These are phyloP conservation scores for Stenogyne calaminthoides DNA, from an alignment of 305 asterid species.

Conservation along the genomic window DNA sequence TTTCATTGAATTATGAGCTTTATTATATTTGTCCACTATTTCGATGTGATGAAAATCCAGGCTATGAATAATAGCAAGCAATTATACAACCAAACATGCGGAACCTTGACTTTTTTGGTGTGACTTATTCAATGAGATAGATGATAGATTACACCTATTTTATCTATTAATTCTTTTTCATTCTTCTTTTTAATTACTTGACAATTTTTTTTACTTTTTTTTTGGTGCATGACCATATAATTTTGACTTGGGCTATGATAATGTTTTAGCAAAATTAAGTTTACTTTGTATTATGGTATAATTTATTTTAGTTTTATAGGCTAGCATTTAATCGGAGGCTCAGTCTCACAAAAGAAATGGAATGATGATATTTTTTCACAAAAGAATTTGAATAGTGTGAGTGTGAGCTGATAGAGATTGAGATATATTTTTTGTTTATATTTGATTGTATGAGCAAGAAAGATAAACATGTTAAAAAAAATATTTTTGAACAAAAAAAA, in stretches of 20 bases:
- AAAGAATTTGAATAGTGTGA: too few relatives aligned
- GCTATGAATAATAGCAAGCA: constrained; percentile 29
- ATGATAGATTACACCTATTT: too few relatives aligned
- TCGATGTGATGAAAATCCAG: constrained; percentile 14
- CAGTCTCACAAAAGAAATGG: too few relatives aligned
- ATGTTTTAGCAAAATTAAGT: neutral
- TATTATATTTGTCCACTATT: constrained; percentile 30
- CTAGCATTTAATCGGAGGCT: too few relatives aligned
- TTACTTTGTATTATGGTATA: neutral
- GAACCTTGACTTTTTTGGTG: constrained; percentile 17
- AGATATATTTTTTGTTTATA: too few relatives aligned
- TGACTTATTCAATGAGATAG: neutral
- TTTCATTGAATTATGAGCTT: constrained; percentile 25
- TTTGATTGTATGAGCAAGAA: too few relatives aligned
- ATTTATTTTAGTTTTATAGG: too few relatives aligned
- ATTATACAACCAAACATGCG: neutral
- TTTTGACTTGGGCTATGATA: constrained; percentile 1
- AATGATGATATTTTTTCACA: too few relatives aligned
- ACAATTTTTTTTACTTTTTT: neutral
- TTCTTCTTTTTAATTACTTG: neutral
- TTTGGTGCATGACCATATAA: too few relatives aligned
- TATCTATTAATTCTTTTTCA: neutral
- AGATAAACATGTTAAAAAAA: too few relatives aligned
- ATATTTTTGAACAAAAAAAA: too few relatives aligned
- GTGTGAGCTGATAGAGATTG: too few relatives aligned